These are phyloP conservation scores for Leishmania arabica DNA, from an alignment of 208 protist species.

Conservation along the genomic window DNA sequence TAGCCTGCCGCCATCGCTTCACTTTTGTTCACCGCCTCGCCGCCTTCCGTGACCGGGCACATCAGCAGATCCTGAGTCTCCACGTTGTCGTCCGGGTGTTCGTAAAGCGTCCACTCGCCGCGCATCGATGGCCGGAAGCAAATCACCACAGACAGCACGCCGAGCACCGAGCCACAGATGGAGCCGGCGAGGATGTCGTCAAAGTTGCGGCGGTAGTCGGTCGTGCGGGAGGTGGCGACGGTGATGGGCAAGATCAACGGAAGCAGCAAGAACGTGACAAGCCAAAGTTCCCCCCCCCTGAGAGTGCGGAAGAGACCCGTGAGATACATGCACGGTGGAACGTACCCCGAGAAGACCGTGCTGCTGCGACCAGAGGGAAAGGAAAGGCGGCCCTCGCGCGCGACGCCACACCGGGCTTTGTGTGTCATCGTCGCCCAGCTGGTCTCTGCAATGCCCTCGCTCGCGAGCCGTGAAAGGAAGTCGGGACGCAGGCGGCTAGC, in stretches of 20 bases:
- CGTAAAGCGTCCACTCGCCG: slow-evolving; percentile 50
- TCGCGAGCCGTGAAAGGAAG: slow-evolving; percentile 62
- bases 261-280: slow-evolving; percentile 45
- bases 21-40: not conserved
- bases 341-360: slow-evolving; percentile 73
- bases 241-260: slow-evolving; percentile 64
- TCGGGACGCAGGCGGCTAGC: slow-evolving; percentile 90
- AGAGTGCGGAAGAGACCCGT: slow-evolving; percentile 55
- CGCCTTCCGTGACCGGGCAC: too few relatives aligned
- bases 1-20: not conserved
- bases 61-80: not conserved
- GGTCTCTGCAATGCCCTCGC: slow-evolving; percentile 41
- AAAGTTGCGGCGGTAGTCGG: slow-evolving; percentile 87
- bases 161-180: slow-evolving; percentile 55
- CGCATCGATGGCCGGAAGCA: slow-evolving; percentile 28
- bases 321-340: slow-evolving; percentile 72
- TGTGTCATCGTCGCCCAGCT: slow-evolving; percentile 28
- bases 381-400: slow-evolving; percentile 67
- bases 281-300: slow-evolving; percentile 39
- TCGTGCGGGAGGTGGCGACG: slow-evolving; percentile 71
- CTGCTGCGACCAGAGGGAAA: slow-evolving; percentile 93
- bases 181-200: slow-evolving; percentile 75
- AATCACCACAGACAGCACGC: slow-evolving; percentile 42
- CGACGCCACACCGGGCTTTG: slow-evolving; percentile 46
- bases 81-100: slow-evolving; percentile 28